Evolutionary conservation across 2,329 filamentous ascomycete genomes (phyloP), one percentile per base, ranked within the genome.

Genomic region (Colletotrichum tropicicola): DNA sequence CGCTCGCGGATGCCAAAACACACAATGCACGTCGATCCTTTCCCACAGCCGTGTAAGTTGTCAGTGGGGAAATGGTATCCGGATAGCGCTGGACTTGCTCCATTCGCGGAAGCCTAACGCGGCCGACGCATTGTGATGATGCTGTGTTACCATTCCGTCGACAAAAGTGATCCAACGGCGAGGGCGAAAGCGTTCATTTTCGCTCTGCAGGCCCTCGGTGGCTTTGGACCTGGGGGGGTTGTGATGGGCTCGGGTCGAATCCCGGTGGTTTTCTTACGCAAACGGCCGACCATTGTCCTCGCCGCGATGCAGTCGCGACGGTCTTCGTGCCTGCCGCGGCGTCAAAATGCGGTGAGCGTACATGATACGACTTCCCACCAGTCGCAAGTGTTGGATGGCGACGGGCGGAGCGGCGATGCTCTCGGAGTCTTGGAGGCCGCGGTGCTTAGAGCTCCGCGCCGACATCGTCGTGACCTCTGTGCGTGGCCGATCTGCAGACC

Each of bases 401-500:
- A 17, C 35, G 4, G 9, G 19, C 32, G 35, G 15, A 21, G 17
- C 19, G 44, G 32, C 12, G 55, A 30, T 51, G 44, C 55, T 41
- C 17, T 15, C 7, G 35, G 37, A 13, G 55, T 12, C 39, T 30
- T 51, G 21, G 13, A 13, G 30, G n/a, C 47, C n/a, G 37, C 47
- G 56, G 35, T 30, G 45, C 27, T n/a, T 9, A 47, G 49, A 43
- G 27, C 39, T 60, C 51, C n/a, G 39, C 49, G 39, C 39, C 9
- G 19, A 19, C 41, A 23, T 47, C 37, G 17, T 32, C 25, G 49
- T 35, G 23, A 55, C 51, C 23, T 48, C 32, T 28, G 58, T 60
- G 41, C 51, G 23, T 41, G 41, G 43, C 15, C 28, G 43, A 56
- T 55, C 30, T 55, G 51, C 51, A 56, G 23, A 32, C 25, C 43